Conservation (phyloP, 2,329 filamentous ascomycete species). For the Xylariomycetidae sp. region DNA sequence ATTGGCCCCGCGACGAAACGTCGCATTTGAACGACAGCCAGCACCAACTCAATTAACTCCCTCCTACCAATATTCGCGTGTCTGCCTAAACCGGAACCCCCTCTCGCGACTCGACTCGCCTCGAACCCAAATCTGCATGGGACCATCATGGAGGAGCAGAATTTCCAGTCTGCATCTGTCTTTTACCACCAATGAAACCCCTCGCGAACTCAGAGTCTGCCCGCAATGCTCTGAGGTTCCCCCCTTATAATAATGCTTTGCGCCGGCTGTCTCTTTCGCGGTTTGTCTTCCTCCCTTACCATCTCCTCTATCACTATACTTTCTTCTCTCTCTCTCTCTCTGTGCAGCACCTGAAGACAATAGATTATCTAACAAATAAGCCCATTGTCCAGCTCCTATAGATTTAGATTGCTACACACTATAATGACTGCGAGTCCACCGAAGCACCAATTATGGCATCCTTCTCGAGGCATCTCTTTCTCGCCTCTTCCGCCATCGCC, state of each 20-base stretch:
- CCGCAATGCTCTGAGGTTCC: conserved; percentile 25
- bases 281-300: conserved; percentile 12
- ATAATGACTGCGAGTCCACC: conserved; percentile 23
- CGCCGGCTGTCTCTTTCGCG: conserved; percentile 11
- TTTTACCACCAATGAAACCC: conserved; percentile 21
- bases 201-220: conserved; percentile 19
- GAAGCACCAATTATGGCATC: conserved; percentile 28
- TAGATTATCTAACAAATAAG: no score
- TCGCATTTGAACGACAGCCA: no score
- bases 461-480: conserved; percentile 28
- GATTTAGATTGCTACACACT: no score
- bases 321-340: no score
- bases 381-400: no score
- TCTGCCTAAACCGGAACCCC: conserved; percentile 20
- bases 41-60: no score
- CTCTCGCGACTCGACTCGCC: no score
- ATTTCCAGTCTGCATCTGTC: conserved; percentile 9
- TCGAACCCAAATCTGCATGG: no score
- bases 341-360: no score
- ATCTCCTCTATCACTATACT: no score
- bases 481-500: conserved; percentile 14
- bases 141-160: conserved; percentile 26
- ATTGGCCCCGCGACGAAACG: no score
- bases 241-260: conserved; percentile 9
- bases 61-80: no score